Evolutionary conservation across 2,329 filamentous ascomycete species (phyloP), one percentile per base, ranked within the genome.

Genomic region (Xylaria polymorpha): DNA sequence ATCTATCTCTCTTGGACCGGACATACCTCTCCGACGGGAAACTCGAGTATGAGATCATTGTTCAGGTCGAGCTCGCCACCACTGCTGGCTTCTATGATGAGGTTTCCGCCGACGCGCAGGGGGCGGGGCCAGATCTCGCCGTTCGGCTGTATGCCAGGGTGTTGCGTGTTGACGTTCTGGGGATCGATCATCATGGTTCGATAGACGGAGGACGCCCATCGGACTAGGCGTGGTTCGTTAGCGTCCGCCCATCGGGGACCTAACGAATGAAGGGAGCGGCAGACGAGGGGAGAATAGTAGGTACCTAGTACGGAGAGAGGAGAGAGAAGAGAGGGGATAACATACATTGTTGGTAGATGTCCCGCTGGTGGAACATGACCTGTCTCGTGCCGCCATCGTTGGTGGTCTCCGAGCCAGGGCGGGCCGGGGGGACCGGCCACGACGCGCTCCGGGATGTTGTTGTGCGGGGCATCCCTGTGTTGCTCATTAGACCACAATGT

Each of bases 381-480:
- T 58, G 62, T 8, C 55, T 32, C 18, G 44, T 51, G 18, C 53
- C 62, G 41, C 41, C 32, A 5, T 32, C 35, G 22, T 64, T 58
- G 35, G 18, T 44, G 0, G 48, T 35, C 4, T 29, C 61, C 0
- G 1, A 3, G n/a, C 14, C 37, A n/a, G 15, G 46, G 10, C 61
- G 37, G 14, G 51, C n/a, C 15, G 51, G 29, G 4, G 4, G 55
- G 55, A 20, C 62, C 62, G 22, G 55, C 53, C 20, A 64, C 51
- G 18, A 64, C 53, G 4, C 62, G 22, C 35, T 64, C 53, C 0
- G 62, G 62, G 15, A 64, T 64, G 35, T 58, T 64, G 32, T 64
- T 64, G 6, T 20, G 55, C 1, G 43, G 62, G 1, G 62, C 62
- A 22, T 64, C 15, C 5, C 61, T 64, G 22, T 6, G 4, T 15